phyloP scores from a whole-genome alignment of 164 flowering plant genomes.

The Liquidambar formosana region DNA sequence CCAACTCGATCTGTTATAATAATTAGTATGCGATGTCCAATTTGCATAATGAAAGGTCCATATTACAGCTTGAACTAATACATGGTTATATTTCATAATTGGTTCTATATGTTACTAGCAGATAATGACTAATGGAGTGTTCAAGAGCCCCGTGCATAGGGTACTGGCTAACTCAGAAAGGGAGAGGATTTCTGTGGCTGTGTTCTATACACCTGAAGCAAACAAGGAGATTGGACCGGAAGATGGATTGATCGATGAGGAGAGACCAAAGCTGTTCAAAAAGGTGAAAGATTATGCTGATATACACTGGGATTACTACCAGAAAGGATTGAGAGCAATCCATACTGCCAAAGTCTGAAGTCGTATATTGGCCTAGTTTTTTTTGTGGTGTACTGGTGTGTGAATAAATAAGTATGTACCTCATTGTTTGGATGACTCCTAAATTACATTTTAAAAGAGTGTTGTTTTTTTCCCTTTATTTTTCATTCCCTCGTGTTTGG shows the following conservation, averaged over 20 bases:
- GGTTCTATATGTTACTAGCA: neutral
- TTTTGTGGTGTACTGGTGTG: too few species aligned
- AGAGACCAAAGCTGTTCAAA: constrained; percentile 26
- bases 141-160: constrained; percentile 27
- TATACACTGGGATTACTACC: constrained; percentile 26
- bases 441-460: too few species aligned
- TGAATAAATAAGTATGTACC: too few species aligned
- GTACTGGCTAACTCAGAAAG: constrained; percentile 1
- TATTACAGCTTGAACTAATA: too few species aligned
- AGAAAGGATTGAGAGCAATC: constrained; percentile 33
- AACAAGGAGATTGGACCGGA: constrained; percentile 37
- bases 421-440: too few species aligned
- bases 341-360: constrained; percentile 23
- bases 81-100: too few species aligned
- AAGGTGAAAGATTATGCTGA: constrained; percentile 31
- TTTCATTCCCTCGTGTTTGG: too few species aligned
- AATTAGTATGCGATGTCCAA: too few species aligned
- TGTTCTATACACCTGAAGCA: constrained; percentile 26
- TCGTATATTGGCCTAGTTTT: too few species aligned
- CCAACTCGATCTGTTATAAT: too few species aligned
- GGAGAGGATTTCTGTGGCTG: constrained; percentile 32
- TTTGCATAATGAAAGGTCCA: too few species aligned
- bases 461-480: too few species aligned
- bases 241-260: constrained; percentile 18
- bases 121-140: constrained; percentile 25